Evolutionary conservation across 768 basidiomycete species (phyloP).

Genomic region (Phallus indusiatus): DNA sequence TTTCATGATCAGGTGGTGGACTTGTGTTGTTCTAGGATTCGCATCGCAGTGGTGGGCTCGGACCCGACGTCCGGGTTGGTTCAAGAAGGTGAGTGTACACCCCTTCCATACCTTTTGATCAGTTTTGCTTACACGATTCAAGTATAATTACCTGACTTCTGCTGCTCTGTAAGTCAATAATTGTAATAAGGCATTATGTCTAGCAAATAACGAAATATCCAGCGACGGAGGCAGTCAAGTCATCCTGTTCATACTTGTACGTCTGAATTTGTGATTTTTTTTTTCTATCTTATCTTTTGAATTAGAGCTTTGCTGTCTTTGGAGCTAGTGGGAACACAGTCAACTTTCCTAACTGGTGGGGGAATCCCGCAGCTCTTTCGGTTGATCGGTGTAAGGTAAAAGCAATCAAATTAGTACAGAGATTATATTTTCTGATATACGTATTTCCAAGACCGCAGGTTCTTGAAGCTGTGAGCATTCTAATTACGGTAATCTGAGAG

Average conservation of each 20-base stretch:
- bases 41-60: constrained; percentile 41
- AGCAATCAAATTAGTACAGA: too few species aligned
- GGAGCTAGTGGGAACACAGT: constrained; percentile 35
- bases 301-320: constrained; percentile 25
- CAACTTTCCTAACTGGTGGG: constrained; percentile 39
- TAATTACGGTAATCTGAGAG: too few species aligned
- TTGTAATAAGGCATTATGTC: not conserved
- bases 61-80: constrained; percentile 33
- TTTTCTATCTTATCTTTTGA: not conserved
- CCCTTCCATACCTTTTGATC: not conserved
- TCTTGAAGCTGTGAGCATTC: too few species aligned
- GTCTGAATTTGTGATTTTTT: constrained; percentile 23
- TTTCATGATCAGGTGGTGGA: constrained; percentile 26
- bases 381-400: constrained; percentile 16
- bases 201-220: not conserved
- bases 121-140: not conserved
- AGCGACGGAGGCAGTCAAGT: constrained; percentile 38
- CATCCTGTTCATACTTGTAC: constrained; percentile 38
- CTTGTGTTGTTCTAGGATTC: constrained; percentile 41
- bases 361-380: constrained; percentile 18
- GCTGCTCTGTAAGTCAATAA: constrained; percentile 25
- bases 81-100: constrained; percentile 30
- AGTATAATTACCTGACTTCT: constrained; percentile 38
- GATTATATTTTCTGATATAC: too few species aligned
- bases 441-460: too few species aligned